Base-by-base conservation (phyloP, 495 filamentous ascomycete genomes). In the Annulohypoxylon nitens region DNA sequence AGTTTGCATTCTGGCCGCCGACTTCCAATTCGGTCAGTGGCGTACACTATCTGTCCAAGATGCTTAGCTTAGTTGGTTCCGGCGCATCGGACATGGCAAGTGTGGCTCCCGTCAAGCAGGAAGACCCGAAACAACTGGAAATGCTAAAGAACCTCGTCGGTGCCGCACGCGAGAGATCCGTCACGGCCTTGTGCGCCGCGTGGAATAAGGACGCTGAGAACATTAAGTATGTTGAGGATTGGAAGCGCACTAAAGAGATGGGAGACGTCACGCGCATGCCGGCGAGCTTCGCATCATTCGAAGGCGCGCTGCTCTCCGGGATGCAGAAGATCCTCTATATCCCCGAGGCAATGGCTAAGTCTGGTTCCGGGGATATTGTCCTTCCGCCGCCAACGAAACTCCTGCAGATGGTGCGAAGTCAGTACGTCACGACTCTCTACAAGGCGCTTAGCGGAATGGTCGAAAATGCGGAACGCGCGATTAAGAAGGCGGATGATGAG, bases 311-410 rank as follows among this genome's bases (percentile, higher is more conserved):
- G 51, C 84, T 98, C 26, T 80, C 81, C 2, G 93, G 93, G 16
- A 92, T 97, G 90, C 97, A 98, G 78, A 96, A 92, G 82, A 94
- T 99, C 57, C 86, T 97, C 11, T 99, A 97, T 79, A 89, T 99
- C 41, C 92, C 91, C 6, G 95, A 97, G 61, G 92, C 92, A 37
- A 90, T 88, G 82, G 83, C 83, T 37, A 93, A 90, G 81, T 82
- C 89, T 3, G 89, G 86, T 7, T 84, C 90, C 2, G 86, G 84
- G 30, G 89, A 93, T 72, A 92, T 99, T 62, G 89, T 99, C 43
- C 87, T 90, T 3, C 90, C 94, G 39, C 96, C 96, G 2, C 89
- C 92, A 23, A 83, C 89, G 10, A 98, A 98, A 78, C 80, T 97
- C 48, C 82, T 98, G 25, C 90, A 94, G 76, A 91, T 92, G 87